Conservation (phyloP, 179 eudicot species). For the Heliamphora pulchella region DNA sequence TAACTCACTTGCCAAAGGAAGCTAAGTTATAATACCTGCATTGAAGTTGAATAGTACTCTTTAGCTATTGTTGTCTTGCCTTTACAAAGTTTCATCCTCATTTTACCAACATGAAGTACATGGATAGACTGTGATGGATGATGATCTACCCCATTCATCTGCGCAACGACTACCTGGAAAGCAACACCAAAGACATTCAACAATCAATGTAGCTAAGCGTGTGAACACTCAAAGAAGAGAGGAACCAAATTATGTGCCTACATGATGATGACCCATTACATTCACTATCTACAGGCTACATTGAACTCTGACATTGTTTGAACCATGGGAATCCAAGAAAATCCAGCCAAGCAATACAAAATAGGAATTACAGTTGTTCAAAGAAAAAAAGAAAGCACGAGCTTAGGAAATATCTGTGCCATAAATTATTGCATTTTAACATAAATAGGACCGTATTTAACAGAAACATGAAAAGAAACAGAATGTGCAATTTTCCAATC, state of each 20-base stretch:
- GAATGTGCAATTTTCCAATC: too few species aligned
- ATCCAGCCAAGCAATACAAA: neutral
- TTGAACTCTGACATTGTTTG: neutral
- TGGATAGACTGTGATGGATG: slow-evolving; percentile 67
- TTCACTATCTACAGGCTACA: neutral
- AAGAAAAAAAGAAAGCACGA: too few species aligned
- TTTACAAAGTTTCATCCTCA: slow-evolving; percentile 90
- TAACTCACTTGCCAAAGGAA: neutral
- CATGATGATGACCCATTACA: neutral
- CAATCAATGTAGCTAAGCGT: neutral
- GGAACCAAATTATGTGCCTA: neutral
- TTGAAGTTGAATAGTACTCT: slow-evolving; percentile 76
- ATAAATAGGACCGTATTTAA: too few species aligned
- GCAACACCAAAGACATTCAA: slow-evolving; percentile 10
- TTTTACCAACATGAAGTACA: slow-evolving; percentile 78
- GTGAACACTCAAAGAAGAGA: slow-evolving; percentile 1
- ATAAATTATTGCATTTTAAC: too few species aligned
- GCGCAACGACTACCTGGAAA: slow-evolving; percentile 75
- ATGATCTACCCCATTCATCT: slow-evolving; percentile 81
- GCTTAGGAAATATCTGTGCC: too few species aligned
- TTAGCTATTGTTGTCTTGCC: slow-evolving; percentile 81
- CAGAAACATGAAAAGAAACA: too few species aligned
- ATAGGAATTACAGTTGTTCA: neutral
- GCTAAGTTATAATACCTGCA: slow-evolving; percentile 62
- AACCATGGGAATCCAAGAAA: neutral